phyloP scores from a whole-genome alignment of 441 rosid genomes.

The Brassica balearica region DNA sequence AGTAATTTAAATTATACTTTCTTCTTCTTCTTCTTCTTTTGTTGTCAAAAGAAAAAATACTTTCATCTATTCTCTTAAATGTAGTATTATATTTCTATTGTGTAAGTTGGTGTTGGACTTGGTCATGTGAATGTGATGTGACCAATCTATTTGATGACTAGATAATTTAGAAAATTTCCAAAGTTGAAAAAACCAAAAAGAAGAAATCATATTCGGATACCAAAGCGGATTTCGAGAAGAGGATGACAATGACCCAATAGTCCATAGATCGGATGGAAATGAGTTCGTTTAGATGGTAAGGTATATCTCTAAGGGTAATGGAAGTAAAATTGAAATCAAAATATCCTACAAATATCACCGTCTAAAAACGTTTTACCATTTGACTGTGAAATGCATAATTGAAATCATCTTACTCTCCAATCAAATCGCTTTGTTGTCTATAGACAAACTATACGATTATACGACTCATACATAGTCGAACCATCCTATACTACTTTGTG shows the following conservation, averaged over 20 bases:
- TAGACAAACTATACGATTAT: background rate
- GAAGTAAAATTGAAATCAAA: background rate
- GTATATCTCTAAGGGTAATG: background rate
- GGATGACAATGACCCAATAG: background rate
- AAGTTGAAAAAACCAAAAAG: background rate
- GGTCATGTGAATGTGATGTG: constrained; percentile 16
- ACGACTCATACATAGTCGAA: constrained; percentile 12
- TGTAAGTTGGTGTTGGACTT: background rate
- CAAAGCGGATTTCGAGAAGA: constrained; percentile 1
- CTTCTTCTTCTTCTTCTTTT: background rate
- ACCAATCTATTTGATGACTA: background rate
- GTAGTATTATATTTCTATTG: background rate
- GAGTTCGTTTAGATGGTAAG: background rate
- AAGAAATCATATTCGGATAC: background rate
- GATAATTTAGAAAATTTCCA: background rate
- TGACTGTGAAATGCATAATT: background rate
- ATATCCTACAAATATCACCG: background rate
- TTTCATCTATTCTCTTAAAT: background rate
- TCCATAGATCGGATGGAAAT: background rate
- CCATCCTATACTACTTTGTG: background rate
- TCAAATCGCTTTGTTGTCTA: background rate
- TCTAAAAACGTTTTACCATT: background rate
- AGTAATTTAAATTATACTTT: background rate
- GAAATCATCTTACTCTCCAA: constrained; percentile 2
- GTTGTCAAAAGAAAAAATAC: background rate